phyloP scores from a whole-genome alignment of 257 asterid species.

The Coffea canephora region DNA sequence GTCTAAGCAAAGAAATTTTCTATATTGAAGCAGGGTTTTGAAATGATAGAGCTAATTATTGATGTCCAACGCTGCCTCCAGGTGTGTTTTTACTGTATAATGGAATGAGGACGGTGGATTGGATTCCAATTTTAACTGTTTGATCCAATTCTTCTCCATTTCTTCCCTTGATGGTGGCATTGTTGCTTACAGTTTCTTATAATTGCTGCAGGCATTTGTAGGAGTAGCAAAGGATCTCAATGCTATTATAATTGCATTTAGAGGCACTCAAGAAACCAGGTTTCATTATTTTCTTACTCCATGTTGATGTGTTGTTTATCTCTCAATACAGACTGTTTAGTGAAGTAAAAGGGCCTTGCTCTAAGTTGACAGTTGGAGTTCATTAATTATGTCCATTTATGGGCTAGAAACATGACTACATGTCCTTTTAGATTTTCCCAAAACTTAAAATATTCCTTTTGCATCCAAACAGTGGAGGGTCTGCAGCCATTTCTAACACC shows the following conservation, averaged over 20 bases:
- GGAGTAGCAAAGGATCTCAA: conserved; percentile 84
- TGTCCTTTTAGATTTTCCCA: neutral
- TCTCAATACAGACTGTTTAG: neutral
- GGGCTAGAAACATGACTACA: neutral
- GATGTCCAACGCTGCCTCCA: conserved; percentile 87
- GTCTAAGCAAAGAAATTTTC: conserved; percentile 16
- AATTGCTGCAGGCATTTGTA: conserved; percentile 71
- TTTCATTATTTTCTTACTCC: conserved; percentile 9
- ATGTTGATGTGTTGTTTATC: neutral
- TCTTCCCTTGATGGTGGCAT: neutral
- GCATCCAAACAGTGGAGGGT: neutral
- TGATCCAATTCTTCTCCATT: conserved; percentile 6
- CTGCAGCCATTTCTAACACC: neutral
- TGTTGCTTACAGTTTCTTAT: conserved; percentile 12
- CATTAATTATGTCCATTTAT: neutral
- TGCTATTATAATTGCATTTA: conserved; percentile 78
- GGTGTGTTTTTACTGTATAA: conserved; percentile 35
- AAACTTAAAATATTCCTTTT: neutral
- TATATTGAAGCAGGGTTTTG: conserved; percentile 71
- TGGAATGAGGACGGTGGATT: neutral
- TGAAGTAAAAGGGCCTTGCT: neutral
- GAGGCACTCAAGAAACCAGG: conserved; percentile 97
- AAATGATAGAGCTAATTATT: conserved; percentile 80
- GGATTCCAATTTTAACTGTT: neutral
- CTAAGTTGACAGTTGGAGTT: neutral